Percentiles rank a stretch among this genome's conserved stretches.
These are phyloP conservation scores for Puccinia brachypodii DNA, from an alignment of 1,284 basidiomycete genomes.

Conservation along the genomic window DNA sequence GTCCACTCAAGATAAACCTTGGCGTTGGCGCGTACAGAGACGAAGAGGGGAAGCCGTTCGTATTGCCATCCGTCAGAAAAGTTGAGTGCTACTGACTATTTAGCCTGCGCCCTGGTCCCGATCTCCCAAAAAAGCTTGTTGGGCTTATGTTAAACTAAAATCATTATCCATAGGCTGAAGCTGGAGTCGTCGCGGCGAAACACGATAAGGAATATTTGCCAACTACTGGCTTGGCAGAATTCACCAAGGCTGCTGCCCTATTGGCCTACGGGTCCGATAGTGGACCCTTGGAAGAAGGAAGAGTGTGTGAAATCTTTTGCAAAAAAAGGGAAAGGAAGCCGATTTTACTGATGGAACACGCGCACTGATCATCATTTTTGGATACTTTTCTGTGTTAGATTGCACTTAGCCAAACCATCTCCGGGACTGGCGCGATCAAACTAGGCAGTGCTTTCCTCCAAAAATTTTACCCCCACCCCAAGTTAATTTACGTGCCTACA, in stretches of 20 bases:
- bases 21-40: constrained; percentile 59
- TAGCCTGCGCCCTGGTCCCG: too few species aligned
- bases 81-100: too few species aligned
- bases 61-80: constrained; percentile 59
- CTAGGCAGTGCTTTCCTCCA: constrained; percentile 84
- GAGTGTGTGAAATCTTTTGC: too few species aligned
- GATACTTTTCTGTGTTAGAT: background rate
- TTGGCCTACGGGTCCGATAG: constrained; percentile 77
- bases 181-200: constrained; percentile 69
- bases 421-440: constrained; percentile 93
- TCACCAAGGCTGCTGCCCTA: constrained; percentile 73
- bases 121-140: constrained; percentile 55
- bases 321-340: too few species aligned
- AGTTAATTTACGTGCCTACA: constrained; percentile 76
- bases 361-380: background rate
- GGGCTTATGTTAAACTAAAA: constrained; percentile 56
- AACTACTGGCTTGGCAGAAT: constrained; percentile 82
- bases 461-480: constrained; percentile 75
- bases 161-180: constrained; percentile 65
- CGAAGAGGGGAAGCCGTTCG: constrained; percentile 59
- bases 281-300: too few species aligned
- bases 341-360: too few species aligned
- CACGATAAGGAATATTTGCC: constrained; percentile 96
- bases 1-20: constrained; percentile 91
- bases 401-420: constrained; percentile 80